Percentiles rank a stretch among this genome's conserved stretches.
Evolutionary conservation across 208 protist genomes (phyloP).

Genomic region (Acanthamoeba healyi): DNA sequence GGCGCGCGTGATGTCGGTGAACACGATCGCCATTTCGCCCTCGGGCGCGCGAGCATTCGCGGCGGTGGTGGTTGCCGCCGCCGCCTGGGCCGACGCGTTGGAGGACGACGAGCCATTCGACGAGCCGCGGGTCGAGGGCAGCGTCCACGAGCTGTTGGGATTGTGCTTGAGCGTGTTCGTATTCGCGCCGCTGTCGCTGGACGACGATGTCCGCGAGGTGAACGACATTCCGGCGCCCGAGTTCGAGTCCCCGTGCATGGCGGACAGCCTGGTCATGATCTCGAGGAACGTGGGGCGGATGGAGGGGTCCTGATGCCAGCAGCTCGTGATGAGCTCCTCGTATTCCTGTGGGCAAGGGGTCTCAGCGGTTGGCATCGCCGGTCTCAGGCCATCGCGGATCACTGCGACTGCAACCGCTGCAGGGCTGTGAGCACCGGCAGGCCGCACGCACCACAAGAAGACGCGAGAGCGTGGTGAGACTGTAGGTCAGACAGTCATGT

Average conservation of each 20-base stretch:
- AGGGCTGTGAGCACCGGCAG: not conserved
- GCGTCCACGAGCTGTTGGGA: not conserved
- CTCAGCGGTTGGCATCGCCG: not conserved
- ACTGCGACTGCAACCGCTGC: not conserved
- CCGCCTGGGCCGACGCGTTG: not conserved
- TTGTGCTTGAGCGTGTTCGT: not conserved
- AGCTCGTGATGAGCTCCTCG: not conserved
- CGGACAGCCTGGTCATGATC: conserved; percentile 31
- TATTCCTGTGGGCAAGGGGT: not conserved
- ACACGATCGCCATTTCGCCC: conserved; percentile 37
- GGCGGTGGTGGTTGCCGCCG: not conserved
- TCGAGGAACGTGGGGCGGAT: conserved; percentile 52
- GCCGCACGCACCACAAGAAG: not conserved
- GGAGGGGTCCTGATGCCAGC: conserved; percentile 31
- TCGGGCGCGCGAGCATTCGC: not conserved
- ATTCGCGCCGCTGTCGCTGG: not conserved
- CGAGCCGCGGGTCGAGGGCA: not conserved
- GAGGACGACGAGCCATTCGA: not conserved
- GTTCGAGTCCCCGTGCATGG: conserved; percentile 1
- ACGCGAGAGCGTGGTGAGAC: not conserved
- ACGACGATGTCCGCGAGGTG: conserved; percentile 2
- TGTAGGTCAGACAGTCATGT: not conserved
- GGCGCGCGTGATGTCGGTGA: conserved; percentile 29
- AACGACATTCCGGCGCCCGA: not conserved
- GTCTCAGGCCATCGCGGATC: not conserved